Evolutionary conservation across 257 asterid species (phyloP).

Genomic region (Solanum raphanifolium): DNA sequence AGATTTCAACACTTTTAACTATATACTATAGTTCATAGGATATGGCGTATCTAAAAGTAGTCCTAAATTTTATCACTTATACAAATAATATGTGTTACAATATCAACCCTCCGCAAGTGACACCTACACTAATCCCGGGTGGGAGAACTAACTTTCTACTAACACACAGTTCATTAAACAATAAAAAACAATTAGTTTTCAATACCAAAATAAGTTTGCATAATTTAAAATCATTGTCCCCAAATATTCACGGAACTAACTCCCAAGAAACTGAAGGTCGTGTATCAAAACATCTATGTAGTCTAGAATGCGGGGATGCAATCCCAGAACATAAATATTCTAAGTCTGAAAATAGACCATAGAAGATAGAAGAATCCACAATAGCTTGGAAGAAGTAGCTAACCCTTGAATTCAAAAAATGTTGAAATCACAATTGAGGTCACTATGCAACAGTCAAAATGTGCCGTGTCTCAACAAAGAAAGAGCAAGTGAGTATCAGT

Average conservation of each 20-base stretch:
- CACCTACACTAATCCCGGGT: too few relatives aligned
- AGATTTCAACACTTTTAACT: not conserved
- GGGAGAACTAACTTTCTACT: not conserved
- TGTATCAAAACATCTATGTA: not conserved
- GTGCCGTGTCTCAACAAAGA: not conserved
- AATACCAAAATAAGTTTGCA: not conserved
- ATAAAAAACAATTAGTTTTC: not conserved
- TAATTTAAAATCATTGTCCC: not conserved
- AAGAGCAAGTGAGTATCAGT: not conserved
- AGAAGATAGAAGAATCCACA: not conserved
- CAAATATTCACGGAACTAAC: not conserved
- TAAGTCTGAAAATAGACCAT: not conserved
- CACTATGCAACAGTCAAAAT: too few relatives aligned
- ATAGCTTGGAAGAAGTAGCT: not conserved
- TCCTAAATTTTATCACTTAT: not conserved
- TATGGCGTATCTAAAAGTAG: not conserved
- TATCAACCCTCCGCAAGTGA: not conserved
- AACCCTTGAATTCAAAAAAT: not conserved
- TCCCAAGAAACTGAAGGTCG: not conserved
- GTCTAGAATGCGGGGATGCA: not conserved
- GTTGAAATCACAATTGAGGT: not conserved
- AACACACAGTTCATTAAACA: not conserved
- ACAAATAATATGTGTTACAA: not conserved
- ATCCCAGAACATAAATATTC: not conserved
- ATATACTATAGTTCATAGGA: not conserved